Evolutionary conservation across 306 rosid species (phyloP).

Genomic region (Fragaria ananassa): DNA sequence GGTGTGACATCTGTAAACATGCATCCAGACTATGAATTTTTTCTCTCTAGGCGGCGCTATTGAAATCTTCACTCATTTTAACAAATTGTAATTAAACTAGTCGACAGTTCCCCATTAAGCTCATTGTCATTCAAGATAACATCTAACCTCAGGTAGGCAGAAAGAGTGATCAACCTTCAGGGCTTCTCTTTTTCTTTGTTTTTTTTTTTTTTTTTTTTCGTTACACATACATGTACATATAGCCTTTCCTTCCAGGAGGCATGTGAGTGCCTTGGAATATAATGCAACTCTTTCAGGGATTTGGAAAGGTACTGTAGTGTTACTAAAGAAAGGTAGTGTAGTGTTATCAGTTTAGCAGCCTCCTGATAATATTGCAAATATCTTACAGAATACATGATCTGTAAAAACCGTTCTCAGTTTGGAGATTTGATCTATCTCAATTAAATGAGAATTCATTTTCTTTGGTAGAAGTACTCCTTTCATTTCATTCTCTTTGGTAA

Average conservation of each 20-base stretch:
- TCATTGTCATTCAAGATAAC: not conserved
- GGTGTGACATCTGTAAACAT: conserved; percentile 41
- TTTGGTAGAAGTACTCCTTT: not conserved
- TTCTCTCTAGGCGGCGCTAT: conserved; percentile 55
- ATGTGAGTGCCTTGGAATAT: not conserved
- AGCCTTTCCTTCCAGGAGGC: not conserved
- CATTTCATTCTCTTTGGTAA: not conserved
- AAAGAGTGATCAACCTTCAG: not conserved
- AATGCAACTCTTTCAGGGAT: not conserved
- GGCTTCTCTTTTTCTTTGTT: not conserved
- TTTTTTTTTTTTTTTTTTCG: not conserved
- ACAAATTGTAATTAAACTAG: conserved; percentile 4
- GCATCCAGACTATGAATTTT: conserved; percentile 80
- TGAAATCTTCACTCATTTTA: not conserved
- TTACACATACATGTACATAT: not conserved
- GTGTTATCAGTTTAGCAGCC: not conserved
- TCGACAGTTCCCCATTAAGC: conserved; percentile 4
- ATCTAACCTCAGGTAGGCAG: conserved; percentile 21
- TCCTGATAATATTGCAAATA: not conserved
- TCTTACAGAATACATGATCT: not conserved
- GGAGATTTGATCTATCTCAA: not conserved
- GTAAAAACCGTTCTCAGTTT: not conserved
- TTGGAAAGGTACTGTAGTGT: not conserved
- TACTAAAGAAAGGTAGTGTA: not conserved
- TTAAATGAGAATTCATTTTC: not conserved